These are phyloP conservation scores for Taphrina betulina DNA, from an alignment of 1,139 yeast species.

Conservation along the genomic window DNA sequence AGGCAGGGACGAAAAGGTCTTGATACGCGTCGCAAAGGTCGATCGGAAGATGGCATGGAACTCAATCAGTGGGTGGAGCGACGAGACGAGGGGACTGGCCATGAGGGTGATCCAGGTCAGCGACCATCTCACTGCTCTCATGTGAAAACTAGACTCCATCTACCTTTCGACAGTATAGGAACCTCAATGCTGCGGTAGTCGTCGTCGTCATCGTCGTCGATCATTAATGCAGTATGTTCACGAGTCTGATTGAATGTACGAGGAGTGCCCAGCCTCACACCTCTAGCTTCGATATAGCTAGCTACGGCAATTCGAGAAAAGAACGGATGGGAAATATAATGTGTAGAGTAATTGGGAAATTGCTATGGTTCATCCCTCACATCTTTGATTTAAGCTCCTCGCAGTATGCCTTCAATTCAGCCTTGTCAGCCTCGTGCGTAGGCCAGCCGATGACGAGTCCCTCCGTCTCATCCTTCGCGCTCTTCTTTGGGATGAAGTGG, in stretches of 20 bases:
- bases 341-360: no score
- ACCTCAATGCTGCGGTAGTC: no score
- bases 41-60: conserved; percentile 15
- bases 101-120: conserved; percentile 6
- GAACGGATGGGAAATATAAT: no score
- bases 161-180: no score
- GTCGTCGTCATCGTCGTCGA: no score
- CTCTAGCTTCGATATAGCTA: no score
- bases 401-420: conserved; percentile 22
- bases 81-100: conserved; percentile 1
- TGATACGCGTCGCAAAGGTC: conserved; percentile 1
- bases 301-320: no score
- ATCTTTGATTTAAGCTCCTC: conserved; percentile 29
- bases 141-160: conserved; percentile 4
- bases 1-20: not conserved
- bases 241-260: no score
- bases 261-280: no score
- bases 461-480: conserved; percentile 53
- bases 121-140: conserved; percentile 11
- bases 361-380: no score
- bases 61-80: conserved; percentile 6
- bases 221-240: no score
- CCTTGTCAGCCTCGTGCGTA: conserved; percentile 50
- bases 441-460: conserved; percentile 95
- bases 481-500: conserved; percentile 82